Conservation (phyloP, 345 rosid genomes). For the Sapria himalayana region DNA sequence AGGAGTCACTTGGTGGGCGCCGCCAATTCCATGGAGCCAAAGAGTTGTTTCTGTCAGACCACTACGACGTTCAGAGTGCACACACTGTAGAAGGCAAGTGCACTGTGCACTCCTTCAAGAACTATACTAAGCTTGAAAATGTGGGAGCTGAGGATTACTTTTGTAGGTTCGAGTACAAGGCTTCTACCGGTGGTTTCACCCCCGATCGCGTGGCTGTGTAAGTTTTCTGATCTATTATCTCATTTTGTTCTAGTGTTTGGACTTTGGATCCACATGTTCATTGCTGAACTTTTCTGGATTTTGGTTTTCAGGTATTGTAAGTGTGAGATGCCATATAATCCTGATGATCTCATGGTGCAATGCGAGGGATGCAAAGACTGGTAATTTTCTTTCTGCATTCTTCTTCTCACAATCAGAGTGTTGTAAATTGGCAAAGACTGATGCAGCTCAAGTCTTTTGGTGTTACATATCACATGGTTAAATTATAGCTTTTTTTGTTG, state of each 20-base stretch:
- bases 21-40: constrained; percentile 77
- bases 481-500: too few relatives aligned
- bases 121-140: constrained; percentile 63
- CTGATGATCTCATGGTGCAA: constrained; percentile 76
- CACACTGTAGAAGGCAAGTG: constrained; percentile 77
- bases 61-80: constrained; percentile 55
- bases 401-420: not conserved
- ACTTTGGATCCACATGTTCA: not conserved
- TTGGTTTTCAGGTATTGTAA: constrained; percentile 53
- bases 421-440: not conserved
- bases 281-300: not conserved
- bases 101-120: constrained; percentile 60
- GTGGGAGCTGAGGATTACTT: constrained; percentile 76
- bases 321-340: constrained; percentile 82
- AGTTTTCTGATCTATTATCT: constrained; percentile 11
- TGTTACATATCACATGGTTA: too few relatives aligned
- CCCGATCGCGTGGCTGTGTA: constrained; percentile 83
- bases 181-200: constrained; percentile 59
- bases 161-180: constrained; percentile 65
- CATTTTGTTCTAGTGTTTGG: constrained; percentile 1
- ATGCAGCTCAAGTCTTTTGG: too few relatives aligned
- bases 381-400: constrained; percentile 15
- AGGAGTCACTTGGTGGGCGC: constrained; percentile 76
- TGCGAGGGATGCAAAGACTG: constrained; percentile 85
- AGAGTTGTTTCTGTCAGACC: constrained; percentile 66